phyloP scores from a whole-genome alignment of 768 basidiomycete species.

The Serendipita indica region DNA sequence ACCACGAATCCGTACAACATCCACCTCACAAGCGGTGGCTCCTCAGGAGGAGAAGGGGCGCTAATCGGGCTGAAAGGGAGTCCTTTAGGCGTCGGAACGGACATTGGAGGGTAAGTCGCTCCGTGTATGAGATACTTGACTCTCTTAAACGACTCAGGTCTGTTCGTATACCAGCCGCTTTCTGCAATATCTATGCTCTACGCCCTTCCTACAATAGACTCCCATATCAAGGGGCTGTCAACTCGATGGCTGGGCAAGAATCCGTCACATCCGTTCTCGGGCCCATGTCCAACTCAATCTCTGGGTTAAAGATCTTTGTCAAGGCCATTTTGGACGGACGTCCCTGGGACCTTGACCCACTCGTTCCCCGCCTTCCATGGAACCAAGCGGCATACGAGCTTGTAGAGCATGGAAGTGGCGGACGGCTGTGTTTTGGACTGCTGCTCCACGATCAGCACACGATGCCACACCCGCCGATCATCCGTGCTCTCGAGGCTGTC shows the following conservation, averaged over 20 bases:
- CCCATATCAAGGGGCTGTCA: slow-evolving; percentile 52
- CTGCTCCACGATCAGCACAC: slow-evolving; percentile 53
- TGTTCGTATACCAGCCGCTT: slow-evolving; percentile 50
- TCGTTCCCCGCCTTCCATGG: slow-evolving; percentile 45
- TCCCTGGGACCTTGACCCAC: slow-evolving; percentile 56
- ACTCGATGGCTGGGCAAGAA: slow-evolving; percentile 57
- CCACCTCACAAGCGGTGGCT: slow-evolving; percentile 58
- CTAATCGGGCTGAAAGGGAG: slow-evolving; percentile 42
- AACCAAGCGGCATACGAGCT: slow-evolving; percentile 42
- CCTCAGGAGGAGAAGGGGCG: slow-evolving; percentile 77
- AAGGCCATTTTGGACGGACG: slow-evolving; percentile 41
- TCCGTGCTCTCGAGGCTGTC: slow-evolving; percentile 40
- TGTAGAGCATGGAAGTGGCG: slow-evolving; percentile 37
- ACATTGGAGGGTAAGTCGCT: slow-evolving; percentile 54
- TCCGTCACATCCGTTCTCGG: slow-evolving; percentile 59
- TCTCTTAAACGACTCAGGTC: slow-evolving; percentile 37
- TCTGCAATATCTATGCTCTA: slow-evolving; percentile 57
- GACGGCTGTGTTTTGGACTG: slow-evolving; percentile 40
- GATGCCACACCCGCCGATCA: slow-evolving; percentile 48
- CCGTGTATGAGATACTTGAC: not conserved
- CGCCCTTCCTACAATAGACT: slow-evolving; percentile 54
- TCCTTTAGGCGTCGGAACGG: slow-evolving; percentile 56
- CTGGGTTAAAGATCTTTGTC: slow-evolving; percentile 51
- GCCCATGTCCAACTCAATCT: slow-evolving; percentile 44
- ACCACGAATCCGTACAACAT: slow-evolving; percentile 66